Base-by-base conservation (phyloP, 257 asterid genomes). In the Primulina eburnea region DNA sequence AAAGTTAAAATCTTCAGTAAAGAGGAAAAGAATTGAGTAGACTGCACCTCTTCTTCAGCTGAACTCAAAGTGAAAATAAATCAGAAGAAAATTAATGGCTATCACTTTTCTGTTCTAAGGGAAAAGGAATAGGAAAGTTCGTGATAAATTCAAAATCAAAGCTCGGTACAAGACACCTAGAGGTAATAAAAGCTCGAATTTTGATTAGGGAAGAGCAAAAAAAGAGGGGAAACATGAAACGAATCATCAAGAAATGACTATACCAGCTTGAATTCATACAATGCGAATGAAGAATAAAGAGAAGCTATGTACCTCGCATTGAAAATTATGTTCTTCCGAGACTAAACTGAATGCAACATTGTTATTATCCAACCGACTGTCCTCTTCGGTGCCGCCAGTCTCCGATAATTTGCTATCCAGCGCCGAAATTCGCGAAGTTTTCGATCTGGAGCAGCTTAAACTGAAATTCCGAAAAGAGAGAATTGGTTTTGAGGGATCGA, bases 361-460 rank as follows among this genome's bases (percentile, higher is more conserved):
- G 21, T 74, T 82, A 74, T 33, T 67, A 20, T 61, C 75, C 74
- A 75, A 43, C 1, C 35, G 74, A n/a, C 17, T 18, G 18, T 66
- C 71, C 5, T 76, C 89, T 32, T 82, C 82, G 47, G 74, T 84
- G 62, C 64, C 64, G 40, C 78, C 87, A n/a, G 78, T 85, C 33
- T 61, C 87, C 1, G 86, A 60, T 1, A 68, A 77, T 29, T 81
- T 75, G 8, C 79, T 83, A 38, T 84, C 65, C 6, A 74, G 64
- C 52, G 82, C 86, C 33, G 72, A 63, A 66, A 85, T 69, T 18
- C 82, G 87, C 75, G 79, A 55, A 60, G 80, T 43, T 29, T 78
- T 75, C 57, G 80, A 61, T 30, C 62, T 68, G 8, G 74, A 68
- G 32, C 58, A 57, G 62, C 71, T 67, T 11, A 76, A 69, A 62